Base-by-base conservation (phyloP, 2,329 filamentous ascomycete species). In the Boeremia exigua region DNA sequence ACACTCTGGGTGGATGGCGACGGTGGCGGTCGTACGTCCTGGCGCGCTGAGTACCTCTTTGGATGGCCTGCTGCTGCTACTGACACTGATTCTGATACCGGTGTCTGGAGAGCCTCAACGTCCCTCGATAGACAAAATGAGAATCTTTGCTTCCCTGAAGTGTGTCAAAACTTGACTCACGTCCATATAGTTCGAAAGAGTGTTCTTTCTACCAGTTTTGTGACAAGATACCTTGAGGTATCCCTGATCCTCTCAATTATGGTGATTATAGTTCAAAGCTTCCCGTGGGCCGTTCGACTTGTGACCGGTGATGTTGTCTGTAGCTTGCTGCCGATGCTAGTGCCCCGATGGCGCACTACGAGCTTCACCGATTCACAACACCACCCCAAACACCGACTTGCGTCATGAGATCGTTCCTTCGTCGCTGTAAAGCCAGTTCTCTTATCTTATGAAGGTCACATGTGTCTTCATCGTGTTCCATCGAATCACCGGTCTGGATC, bases 291-390 rank as follows among this genome's bases (percentile, higher is more conserved):
- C 19, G 19, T 23, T 29, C 23, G 14, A n/a, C 8, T 5, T 14
- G 6, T 6, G 10, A 12, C 10, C 5, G 6, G 14, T 6, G 14
- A 17, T 19, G 27, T 19, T 27, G 44, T 25, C 15, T 2, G n/a
- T 14, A n/a, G 30, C 8, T 14, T 12, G 11, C 38, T 19, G 12
- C 30, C 17, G 27, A n/a, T 39, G 32, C 42, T 38, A 44, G 14
- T 32, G 28, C n/a, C n/a, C 11, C 12, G 19, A 11, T 36, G 19
- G 29, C 32, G 44, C 14, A 33, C 33, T n/a, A 14, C 6, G 14
- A 38, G 19, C 51, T 48, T 43, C 38, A 48, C 51, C 10, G 27
- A 48, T 36, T 17, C 38, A 33, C 38, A 32, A 44, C 44, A 54
- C 30, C 30, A 23, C 23, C 43, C 8, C 25, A 39, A n/a, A 36